Evolutionary conservation across 305 asterid genomes (phyloP).

Genomic region (Solanum chacoense): DNA sequence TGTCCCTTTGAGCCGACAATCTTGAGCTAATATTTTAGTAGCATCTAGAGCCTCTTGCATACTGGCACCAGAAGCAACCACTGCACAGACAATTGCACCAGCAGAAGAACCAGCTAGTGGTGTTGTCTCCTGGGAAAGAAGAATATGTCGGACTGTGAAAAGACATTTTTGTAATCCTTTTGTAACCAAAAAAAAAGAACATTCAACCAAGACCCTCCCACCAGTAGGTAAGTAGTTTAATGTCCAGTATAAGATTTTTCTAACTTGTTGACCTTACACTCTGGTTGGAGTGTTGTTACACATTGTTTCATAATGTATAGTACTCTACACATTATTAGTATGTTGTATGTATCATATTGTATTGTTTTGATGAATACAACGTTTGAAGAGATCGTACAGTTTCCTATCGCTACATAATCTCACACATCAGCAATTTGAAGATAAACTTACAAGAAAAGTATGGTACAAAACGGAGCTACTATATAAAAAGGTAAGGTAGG

Average conservation of each 20-base stretch:
- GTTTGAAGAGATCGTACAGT: neutral
- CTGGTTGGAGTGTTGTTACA: neutral
- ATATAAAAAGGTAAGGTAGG: no score
- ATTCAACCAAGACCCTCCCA: neutral
- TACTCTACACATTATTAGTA: neutral
- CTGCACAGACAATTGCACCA: slow-evolving; percentile 93
- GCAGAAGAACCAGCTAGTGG: slow-evolving; percentile 97
- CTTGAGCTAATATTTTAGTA: slow-evolving; percentile 76
- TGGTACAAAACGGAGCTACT: no score
- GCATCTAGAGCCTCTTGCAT: slow-evolving; percentile 78
- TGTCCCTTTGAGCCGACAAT: slow-evolving; percentile 86
- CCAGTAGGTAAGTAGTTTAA: neutral
- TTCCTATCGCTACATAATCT: no score
- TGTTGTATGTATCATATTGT: neutral
- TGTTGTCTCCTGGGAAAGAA: slow-evolving; percentile 60
- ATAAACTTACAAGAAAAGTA: no score
- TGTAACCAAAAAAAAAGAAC: neutral
- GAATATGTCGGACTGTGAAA: neutral
- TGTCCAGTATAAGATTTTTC: neutral
- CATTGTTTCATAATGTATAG: neutral
- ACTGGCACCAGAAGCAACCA: slow-evolving; percentile 79
- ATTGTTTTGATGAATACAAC: neutral
- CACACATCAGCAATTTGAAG: no score
- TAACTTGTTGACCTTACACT: neutral
- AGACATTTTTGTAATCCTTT: neutral